Base-by-base conservation (phyloP, 768 basidiomycete species). In the Leccinellum albellum region DNA sequence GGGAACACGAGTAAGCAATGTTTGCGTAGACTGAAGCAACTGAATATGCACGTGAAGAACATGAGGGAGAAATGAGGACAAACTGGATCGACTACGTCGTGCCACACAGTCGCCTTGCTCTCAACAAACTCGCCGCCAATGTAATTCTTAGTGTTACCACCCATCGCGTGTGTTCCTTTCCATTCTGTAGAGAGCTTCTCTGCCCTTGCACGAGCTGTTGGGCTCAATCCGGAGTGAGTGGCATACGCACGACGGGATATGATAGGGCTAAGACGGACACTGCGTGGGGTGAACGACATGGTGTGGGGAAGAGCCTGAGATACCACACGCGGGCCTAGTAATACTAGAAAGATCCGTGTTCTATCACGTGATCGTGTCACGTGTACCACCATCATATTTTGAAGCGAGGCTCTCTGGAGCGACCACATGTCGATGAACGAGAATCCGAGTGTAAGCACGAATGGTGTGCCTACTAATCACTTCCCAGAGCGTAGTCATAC, bases 21-120 rank as follows among this genome's bases (percentile, higher is more conserved):
- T 87, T 78, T 99, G 95, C 0, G 95, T 94, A 4, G 93, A 87
- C 91, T 97, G 61, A 9, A 28, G 31, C 15, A 44, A 55, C 29
- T 51, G 29, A 37, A 47, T 58, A 52, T 32, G 37, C 53, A 50
- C 1, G 21, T 5, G 12, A 3, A 3, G 48, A 45, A 23, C 42
- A 23, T 1, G 10, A 21, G n/a, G 32, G n/a, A 23, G 8, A 37
- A 51, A 29, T 15, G 44, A 51, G 45, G 42, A 76, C 86, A 62
- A 65, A 95, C 94, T 17, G 95, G 96, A 75, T 98, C 96, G 51
- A 85, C 75, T 4, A 97, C 83, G 48, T 96, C 92, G 58, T 92
- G 82, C 89, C 90, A 98, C 58, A 88, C 79, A 2, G 79, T 73
- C 20, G 89, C 73, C 65, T 82, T 82, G 75, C 91, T 94, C 64